Evolutionary conservation across 441 rosid species (phyloP).

Genomic region (Corymbia calophylla): DNA sequence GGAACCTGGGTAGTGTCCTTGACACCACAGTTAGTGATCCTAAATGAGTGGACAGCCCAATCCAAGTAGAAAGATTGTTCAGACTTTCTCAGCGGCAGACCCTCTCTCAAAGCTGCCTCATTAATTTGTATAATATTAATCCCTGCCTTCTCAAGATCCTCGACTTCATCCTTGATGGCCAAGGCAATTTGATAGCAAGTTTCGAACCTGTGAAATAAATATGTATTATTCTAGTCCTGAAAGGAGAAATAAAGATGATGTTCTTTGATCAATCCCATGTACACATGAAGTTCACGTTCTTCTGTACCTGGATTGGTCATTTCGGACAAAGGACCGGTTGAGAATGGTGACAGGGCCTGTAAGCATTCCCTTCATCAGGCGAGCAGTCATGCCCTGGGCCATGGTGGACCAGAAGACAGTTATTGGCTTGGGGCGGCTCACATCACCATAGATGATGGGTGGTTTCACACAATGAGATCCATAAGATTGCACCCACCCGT

Average conservation of each 20-base stretch:
- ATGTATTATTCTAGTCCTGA: background rate
- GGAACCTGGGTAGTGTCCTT: background rate
- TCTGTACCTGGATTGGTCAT: background rate
- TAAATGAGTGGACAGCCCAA: background rate
- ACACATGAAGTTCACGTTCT: background rate
- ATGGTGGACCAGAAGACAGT: slow-evolving; percentile 2
- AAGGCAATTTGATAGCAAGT: slow-evolving; percentile 5
- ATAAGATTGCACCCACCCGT: slow-evolving; percentile 9
- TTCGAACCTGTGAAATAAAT: background rate
- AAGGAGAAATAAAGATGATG: background rate
- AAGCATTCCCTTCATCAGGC: slow-evolving; percentile 7
- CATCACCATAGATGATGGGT: slow-evolving; percentile 6
- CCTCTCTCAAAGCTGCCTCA: slow-evolving; percentile 2
- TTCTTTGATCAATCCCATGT: background rate
- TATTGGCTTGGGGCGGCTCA: slow-evolving; percentile 7
- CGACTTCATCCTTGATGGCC: slow-evolving; percentile 6
- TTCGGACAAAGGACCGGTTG: background rate
- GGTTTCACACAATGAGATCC: slow-evolving; percentile 8
- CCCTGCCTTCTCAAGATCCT: slow-evolving; percentile 5
- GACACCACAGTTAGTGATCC: background rate
- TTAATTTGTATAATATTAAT: background rate
- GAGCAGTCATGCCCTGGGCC: background rate
- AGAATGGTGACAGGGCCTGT: slow-evolving; percentile 1
- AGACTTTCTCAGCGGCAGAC: slow-evolving; percentile 1
- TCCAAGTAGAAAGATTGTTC: background rate